Evolutionary conservation across 2,329 filamentous ascomycete genomes (phyloP), one percentile per base, ranked within the genome.

Genomic region (Pseudopyricularia javanii): DNA sequence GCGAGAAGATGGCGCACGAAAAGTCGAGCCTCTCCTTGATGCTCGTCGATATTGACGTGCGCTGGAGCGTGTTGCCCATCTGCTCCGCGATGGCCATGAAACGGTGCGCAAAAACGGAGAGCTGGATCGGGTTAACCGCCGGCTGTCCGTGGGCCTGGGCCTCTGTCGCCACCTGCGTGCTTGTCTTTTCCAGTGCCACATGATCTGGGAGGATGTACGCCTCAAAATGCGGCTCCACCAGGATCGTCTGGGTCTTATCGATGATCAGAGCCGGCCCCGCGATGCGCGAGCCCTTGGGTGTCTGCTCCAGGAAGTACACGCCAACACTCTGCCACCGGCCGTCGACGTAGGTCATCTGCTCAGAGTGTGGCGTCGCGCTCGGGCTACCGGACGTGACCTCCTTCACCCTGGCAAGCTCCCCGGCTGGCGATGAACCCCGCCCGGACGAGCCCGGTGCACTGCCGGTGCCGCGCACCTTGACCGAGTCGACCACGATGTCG

Each of bases 11-110:
- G 3, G 84, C 84, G 57, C 84, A 88, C 8, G 82, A 86, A 61
- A 86, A 88, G 60, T 88, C 84, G 5, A 88, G 71, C 24, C 84
- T 75, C 61, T 88, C 84, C 59, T 88, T 82, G 62, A 87, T 81
- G 59, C 87, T 87, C 0, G 80, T 85, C 57, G 76, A 82, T 37
- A 86, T 80, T 61, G 79, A 82, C 1, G 82, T 86, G 67, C 86
- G 86, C 60, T 87, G 83, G 37, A 87, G 64, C 20, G 82, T 80
- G 52, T 82, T 72, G 1, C 83, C 83, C 83, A 87, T 87, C 60
- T 87, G 52, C 63, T 87, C 83, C 1, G 83, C 83, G 58, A 87
- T 85, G 2, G 81, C 80, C 83, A 87, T 87, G 66, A 87, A 87
- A 5, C 83, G 75, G 63, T 86, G 82, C 1, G 79, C 81, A 60